Evolutionary conservation across 306 rosid genomes (phyloP).

Genomic region (Prunus mongolica): DNA sequence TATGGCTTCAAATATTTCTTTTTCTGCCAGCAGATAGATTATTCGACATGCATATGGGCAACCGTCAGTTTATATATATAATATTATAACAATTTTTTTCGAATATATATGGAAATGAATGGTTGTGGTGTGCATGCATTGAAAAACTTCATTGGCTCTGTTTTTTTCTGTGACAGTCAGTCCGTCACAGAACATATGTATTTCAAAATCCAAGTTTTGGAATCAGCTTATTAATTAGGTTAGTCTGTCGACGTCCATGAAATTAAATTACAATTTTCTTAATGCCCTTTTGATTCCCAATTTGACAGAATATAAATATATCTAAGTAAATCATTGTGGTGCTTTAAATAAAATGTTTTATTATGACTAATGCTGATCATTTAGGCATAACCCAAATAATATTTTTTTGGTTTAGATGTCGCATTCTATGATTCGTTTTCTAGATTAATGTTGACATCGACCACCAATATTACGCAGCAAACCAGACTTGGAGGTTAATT

Average conservation of each 20-base stretch:
- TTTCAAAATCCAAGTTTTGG: neutral
- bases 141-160: neutral
- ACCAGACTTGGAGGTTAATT: constrained; percentile 4
- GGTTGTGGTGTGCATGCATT: neutral
- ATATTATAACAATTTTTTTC: too few relatives aligned
- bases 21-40: neutral
- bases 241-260: constrained; percentile 11
- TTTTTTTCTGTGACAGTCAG: neutral
- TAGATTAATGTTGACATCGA: constrained; percentile 36
- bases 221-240: neutral
- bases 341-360: neutral
- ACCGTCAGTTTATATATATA: neutral
- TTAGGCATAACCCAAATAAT: constrained; percentile 1
- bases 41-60: neutral
- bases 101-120: neutral
- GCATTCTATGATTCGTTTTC: constrained; percentile 28
- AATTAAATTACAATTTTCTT: neutral
- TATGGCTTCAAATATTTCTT: neutral
- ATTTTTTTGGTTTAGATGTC: constrained; percentile 28
- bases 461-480: constrained; percentile 31
- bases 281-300: constrained; percentile 12
- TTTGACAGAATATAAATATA: constrained; percentile 1
- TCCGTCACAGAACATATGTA: neutral
- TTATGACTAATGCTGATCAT: neutral
- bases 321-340: neutral